These are phyloP conservation scores for Phialocephala sp. DNA, from an alignment of 2,329 filamentous ascomycete species.

Conservation along the genomic window DNA sequence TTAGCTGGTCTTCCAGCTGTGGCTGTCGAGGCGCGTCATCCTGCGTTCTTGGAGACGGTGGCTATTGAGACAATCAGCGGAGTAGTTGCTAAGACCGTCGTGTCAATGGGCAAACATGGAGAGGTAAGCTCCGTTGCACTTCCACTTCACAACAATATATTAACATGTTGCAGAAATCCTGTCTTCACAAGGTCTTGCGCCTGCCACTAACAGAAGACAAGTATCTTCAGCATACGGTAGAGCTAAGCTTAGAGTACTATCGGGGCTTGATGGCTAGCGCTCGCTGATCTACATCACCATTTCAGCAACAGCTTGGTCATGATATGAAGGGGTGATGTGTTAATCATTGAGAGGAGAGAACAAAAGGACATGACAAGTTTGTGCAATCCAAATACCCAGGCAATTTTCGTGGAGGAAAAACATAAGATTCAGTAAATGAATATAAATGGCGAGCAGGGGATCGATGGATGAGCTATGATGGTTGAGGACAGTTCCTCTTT, in stretches of 20 bases:
- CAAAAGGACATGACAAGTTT: slow-evolving; percentile 7
- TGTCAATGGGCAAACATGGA: slow-evolving; percentile 59
- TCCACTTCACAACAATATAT: slow-evolving; percentile 3
- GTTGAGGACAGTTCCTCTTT: slow-evolving; percentile 8
- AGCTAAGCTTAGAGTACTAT: slow-evolving; percentile 73
- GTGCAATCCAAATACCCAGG: slow-evolving; percentile 27
- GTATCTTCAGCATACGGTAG: slow-evolving; percentile 71
- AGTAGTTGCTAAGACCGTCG: slow-evolving; percentile 70
- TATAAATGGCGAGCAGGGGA: slow-evolving; percentile 36
- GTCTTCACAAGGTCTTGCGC: slow-evolving; percentile 56
- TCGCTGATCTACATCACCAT: slow-evolving; percentile 22
- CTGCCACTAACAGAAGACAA: slow-evolving; percentile 76
- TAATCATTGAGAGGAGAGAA: slow-evolving; percentile 1
- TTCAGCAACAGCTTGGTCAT: slow-evolving; percentile 7
- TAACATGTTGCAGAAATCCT: slow-evolving; percentile 47
- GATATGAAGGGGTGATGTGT: slow-evolving; percentile 8
- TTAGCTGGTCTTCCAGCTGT: slow-evolving; percentile 61
- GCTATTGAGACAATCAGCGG: slow-evolving; percentile 84
- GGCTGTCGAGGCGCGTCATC: slow-evolving; percentile 40
- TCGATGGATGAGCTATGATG: slow-evolving; percentile 28
- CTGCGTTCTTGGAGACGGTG: slow-evolving; percentile 64
- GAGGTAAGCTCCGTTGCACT: slow-evolving; percentile 53
- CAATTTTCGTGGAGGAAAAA: background rate
- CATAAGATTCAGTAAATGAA: background rate
- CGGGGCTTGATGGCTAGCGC: slow-evolving; percentile 38